phyloP scores from a whole-genome alignment of 257 asterid species.

The Perilla frutescens region DNA sequence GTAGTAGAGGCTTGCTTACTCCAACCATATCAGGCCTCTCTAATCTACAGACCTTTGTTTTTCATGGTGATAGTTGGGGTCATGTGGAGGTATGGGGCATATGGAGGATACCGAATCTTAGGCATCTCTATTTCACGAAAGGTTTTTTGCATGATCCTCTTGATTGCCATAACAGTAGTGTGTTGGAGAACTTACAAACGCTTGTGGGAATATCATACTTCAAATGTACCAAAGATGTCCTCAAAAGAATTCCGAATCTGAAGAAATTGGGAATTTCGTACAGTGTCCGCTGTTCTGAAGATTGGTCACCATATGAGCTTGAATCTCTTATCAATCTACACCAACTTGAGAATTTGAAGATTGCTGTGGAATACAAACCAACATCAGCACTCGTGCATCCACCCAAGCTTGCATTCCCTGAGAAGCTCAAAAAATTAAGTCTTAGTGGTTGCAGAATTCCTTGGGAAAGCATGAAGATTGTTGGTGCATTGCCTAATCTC shows the following conservation, averaged over 20 bases:
- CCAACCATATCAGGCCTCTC: slow-evolving; percentile 18
- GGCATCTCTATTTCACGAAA: slow-evolving; percentile 20
- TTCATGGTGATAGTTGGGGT: background rate
- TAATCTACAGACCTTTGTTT: slow-evolving; percentile 30
- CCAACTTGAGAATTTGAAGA: slow-evolving; percentile 24
- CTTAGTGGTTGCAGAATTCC: slow-evolving; percentile 13
- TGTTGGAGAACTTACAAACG: slow-evolving; percentile 26
- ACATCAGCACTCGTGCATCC: background rate
- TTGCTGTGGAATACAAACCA: background rate
- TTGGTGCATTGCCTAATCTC: slow-evolving; percentile 30
- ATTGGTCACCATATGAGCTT: slow-evolving; percentile 14
- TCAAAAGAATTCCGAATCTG: slow-evolving; percentile 14
- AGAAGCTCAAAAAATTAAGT: slow-evolving; percentile 12
- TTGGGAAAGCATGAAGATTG: slow-evolving; percentile 13
- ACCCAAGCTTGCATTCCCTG: slow-evolving; percentile 16
- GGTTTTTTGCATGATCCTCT: background rate
- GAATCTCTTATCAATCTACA: slow-evolving; percentile 24
- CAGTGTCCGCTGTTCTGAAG: background rate
- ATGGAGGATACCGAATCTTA: slow-evolving; percentile 27
- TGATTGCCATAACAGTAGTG: background rate
- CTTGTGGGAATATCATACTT: slow-evolving; percentile 27
- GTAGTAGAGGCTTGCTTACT: background rate
- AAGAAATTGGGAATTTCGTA: slow-evolving; percentile 24
- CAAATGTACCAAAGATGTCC: background rate
- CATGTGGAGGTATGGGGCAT: slow-evolving; percentile 2